Evolutionary conservation across 1,284 basidiomycete species (phyloP).

Genomic region (Volvariella volvacea): DNA sequence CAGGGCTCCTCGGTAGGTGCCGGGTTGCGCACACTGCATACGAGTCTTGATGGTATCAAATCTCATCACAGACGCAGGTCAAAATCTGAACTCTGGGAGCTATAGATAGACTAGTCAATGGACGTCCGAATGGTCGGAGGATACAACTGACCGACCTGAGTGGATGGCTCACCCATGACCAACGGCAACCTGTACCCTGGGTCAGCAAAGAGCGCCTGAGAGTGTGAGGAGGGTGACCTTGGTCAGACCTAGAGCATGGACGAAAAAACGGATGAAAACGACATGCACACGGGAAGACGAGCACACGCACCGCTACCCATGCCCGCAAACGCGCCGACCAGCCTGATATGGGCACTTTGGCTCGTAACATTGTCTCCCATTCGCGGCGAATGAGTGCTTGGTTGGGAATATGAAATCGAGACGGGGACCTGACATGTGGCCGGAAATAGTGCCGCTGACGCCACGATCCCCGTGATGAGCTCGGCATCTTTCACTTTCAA

Average conservation of each 20-base stretch:
- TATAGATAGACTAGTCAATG: background rate
- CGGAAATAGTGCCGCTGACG: background rate
- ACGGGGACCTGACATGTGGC: no score
- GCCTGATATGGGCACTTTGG: slow-evolving; percentile 32
- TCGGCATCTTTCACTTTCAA: background rate
- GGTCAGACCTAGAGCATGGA: slow-evolving; percentile 40
- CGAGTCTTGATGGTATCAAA: slow-evolving; percentile 76
- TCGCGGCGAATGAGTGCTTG: slow-evolving; percentile 6
- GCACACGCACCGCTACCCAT: slow-evolving; percentile 56
- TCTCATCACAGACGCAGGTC: slow-evolving; percentile 22
- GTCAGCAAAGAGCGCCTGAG: slow-evolving; percentile 10
- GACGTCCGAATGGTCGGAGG: slow-evolving; percentile 5
- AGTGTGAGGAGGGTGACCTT: slow-evolving; percentile 34
- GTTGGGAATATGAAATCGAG: background rate
- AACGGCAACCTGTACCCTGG: slow-evolving; percentile 47
- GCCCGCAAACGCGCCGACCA: slow-evolving; percentile 56
- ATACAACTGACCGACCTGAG: slow-evolving; percentile 10
- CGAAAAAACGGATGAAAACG: slow-evolving; percentile 1
- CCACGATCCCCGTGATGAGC: background rate
- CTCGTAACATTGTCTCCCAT: slow-evolving; percentile 25
- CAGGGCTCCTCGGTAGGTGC: slow-evolving; percentile 59
- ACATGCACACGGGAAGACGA: background rate
- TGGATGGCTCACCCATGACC: slow-evolving; percentile 50
- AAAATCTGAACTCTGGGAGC: slow-evolving; percentile 7
- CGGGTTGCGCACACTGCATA: slow-evolving; percentile 68